These are phyloP conservation scores for Rhizopogon sp. DNA, from an alignment of 768 basidiomycete species.

Conservation along the genomic window DNA sequence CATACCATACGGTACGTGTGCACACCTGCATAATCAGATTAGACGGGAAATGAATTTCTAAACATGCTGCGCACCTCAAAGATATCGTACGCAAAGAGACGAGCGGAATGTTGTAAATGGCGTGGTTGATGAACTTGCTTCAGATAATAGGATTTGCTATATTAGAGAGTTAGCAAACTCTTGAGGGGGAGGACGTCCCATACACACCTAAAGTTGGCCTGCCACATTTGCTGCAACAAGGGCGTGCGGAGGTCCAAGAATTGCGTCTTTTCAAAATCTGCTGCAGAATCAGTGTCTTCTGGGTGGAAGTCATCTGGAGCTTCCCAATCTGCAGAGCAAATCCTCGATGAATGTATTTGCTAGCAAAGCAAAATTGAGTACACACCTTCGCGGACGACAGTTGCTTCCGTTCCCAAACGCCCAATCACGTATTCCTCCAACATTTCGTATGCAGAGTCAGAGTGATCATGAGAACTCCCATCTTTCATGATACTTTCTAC, in stretches of 20 bases:
- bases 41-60: background rate
- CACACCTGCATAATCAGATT: conserved; percentile 43
- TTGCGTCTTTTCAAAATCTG: conserved; percentile 84
- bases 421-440: conserved; percentile 86
- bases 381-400: conserved; percentile 75
- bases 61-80: conserved; percentile 58
- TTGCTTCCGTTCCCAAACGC: conserved; percentile 68
- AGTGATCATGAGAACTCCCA: conserved; percentile 78
- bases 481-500: conserved; percentile 80
- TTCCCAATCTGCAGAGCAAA: conserved; percentile 65
- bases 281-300: conserved; percentile 75
- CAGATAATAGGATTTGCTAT: conserved; percentile 90
- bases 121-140: conserved; percentile 97
- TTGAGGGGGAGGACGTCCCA: background rate
- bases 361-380: conserved; percentile 6
- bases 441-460: conserved; percentile 88
- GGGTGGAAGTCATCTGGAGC: conserved; percentile 88
- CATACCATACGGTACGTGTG: conserved; percentile 90
- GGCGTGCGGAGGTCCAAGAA: conserved; percentile 91
- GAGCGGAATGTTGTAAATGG: conserved; percentile 76
- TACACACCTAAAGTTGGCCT: conserved; percentile 72
- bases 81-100: conserved; percentile 76
- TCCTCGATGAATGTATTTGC: background rate
- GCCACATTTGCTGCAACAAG: conserved; percentile 81
- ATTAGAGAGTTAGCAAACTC: conserved; percentile 1